A percentile compares a stretch with the other conserved stretches of the same genome.
phyloP scores from a whole-genome alignment of 371 early-diverging fungal genomes.

The Conidiobolus incongruus region DNA sequence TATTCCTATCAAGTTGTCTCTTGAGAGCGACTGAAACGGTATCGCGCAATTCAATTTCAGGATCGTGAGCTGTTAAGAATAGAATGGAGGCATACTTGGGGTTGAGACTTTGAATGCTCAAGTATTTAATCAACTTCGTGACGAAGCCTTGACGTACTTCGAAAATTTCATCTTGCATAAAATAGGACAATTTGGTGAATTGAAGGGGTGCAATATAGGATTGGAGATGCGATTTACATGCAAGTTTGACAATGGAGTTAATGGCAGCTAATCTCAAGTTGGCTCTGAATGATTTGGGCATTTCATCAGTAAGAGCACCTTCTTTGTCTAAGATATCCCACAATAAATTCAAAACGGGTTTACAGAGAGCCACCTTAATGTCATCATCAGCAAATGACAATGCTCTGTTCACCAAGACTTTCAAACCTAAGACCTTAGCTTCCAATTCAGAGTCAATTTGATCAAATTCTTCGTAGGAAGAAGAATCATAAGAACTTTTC shows the following conservation, averaged over 20 bases:
- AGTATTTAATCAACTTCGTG: slow-evolving; percentile 38
- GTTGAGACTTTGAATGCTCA: slow-evolving; percentile 30
- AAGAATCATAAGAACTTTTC: too few species aligned
- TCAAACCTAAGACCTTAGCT: slow-evolving; percentile 23
- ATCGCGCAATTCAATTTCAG: slow-evolving; percentile 32
- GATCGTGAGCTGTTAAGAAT: slow-evolving; percentile 69
- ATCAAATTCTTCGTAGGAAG: slow-evolving; percentile 22
- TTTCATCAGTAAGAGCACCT: slow-evolving; percentile 22
- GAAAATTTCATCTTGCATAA: slow-evolving; percentile 50
- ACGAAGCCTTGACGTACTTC: slow-evolving; percentile 59
- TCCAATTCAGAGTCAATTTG: slow-evolving; percentile 26
- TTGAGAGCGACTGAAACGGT: neutral
- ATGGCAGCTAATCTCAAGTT: slow-evolving; percentile 39
- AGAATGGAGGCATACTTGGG: slow-evolving; percentile 42
- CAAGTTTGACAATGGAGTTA: slow-evolving; percentile 35
- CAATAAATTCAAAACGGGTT: slow-evolving; percentile 28
- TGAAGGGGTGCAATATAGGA: slow-evolving; percentile 22
- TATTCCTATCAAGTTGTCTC: neutral
- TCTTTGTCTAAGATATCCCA: slow-evolving; percentile 23
- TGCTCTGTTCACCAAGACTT: slow-evolving; percentile 26
- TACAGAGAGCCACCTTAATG: slow-evolving; percentile 13
- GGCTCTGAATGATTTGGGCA: slow-evolving; percentile 12
- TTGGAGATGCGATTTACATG: slow-evolving; percentile 21
- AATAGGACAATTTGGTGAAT: slow-evolving; percentile 27
- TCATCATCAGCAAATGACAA: slow-evolving; percentile 14